These are phyloP conservation scores for Pilobolus umbonatus DNA, from an alignment of 192 early-diverging fungal species.

Conservation along the genomic window DNA sequence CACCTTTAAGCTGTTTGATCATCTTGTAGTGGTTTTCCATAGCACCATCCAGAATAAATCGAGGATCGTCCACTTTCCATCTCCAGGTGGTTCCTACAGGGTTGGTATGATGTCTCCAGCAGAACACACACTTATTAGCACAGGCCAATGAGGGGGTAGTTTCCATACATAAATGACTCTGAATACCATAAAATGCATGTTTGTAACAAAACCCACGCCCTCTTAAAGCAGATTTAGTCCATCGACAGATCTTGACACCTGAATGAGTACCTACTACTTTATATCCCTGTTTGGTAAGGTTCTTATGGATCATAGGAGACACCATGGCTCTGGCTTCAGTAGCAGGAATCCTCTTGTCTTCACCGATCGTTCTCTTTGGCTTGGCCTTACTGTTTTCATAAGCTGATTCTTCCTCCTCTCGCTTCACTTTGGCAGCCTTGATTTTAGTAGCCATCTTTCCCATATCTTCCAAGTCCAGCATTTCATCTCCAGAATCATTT, in stretches of 20 bases:
- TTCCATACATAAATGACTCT: slow-evolving; percentile 71
- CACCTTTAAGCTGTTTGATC: slow-evolving; percentile 71
- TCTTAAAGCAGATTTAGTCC: slow-evolving; percentile 70
- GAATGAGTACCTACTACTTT: slow-evolving; percentile 69
- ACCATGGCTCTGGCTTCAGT: slow-evolving; percentile 57
- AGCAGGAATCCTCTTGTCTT: slow-evolving; percentile 24
- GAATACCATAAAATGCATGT: slow-evolving; percentile 73
- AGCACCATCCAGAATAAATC: slow-evolving; percentile 61
- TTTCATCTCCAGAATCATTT: slow-evolving; percentile 50
- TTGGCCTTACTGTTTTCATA: slow-evolving; percentile 38
- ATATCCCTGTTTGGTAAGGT: slow-evolving; percentile 68
- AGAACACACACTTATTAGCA: slow-evolving; percentile 69
- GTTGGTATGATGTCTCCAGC: slow-evolving; percentile 72
- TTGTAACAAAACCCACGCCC: slow-evolving; percentile 74
- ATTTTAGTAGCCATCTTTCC: slow-evolving; percentile 58
- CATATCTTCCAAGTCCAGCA: slow-evolving; percentile 75
- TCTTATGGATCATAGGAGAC: slow-evolving; percentile 61
- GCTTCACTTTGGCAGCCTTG: slow-evolving; percentile 45
- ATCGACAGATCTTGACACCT: slow-evolving; percentile 74
- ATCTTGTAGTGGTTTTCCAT: slow-evolving; percentile 68
- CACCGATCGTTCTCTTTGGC: slow-evolving; percentile 40
- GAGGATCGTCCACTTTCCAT: slow-evolving; percentile 68
- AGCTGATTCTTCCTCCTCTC: slow-evolving; percentile 49
- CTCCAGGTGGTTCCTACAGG: slow-evolving; percentile 64
- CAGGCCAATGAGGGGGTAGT: slow-evolving; percentile 75